Conservation (phyloP, 257 asterid genomes). For the Galeopsis tetrahit region DNA sequence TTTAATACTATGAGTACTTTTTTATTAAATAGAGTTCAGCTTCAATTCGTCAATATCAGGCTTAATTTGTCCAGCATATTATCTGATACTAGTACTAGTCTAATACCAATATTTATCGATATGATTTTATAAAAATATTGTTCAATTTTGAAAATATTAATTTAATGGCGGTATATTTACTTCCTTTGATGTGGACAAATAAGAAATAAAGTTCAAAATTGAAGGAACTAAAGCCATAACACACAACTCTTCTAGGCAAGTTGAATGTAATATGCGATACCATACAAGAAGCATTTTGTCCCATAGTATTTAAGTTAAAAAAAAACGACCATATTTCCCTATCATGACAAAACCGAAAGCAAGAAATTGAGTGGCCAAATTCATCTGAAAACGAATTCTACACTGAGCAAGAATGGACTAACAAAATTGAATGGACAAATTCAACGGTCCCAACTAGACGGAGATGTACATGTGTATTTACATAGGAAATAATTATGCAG, state of each 20-base stretch:
- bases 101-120: too few species aligned
- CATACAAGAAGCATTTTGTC: too few species aligned
- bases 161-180: too few species aligned
- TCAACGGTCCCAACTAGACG: background rate
- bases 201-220: background rate
- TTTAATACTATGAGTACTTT: too few species aligned
- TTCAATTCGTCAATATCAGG: too few species aligned
- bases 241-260: background rate
- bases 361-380: background rate
- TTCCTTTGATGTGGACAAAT: too few species aligned
- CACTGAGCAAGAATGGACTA: background rate
- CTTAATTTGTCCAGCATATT: too few species aligned
- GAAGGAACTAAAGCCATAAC: background rate
- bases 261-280: background rate
- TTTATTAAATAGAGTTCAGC: too few species aligned
- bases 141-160: too few species aligned
- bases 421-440: background rate
- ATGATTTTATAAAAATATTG: too few species aligned
- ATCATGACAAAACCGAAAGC: background rate
- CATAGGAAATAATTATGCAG: background rate
- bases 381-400: background rate
- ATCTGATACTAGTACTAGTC: too few species aligned
- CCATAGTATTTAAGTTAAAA: background rate
- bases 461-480: constrained; percentile 8
- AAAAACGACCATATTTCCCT: background rate